phyloP scores from a whole-genome alignment of 2,329 filamentous ascomycete species.

The Macrophomina tecta region DNA sequence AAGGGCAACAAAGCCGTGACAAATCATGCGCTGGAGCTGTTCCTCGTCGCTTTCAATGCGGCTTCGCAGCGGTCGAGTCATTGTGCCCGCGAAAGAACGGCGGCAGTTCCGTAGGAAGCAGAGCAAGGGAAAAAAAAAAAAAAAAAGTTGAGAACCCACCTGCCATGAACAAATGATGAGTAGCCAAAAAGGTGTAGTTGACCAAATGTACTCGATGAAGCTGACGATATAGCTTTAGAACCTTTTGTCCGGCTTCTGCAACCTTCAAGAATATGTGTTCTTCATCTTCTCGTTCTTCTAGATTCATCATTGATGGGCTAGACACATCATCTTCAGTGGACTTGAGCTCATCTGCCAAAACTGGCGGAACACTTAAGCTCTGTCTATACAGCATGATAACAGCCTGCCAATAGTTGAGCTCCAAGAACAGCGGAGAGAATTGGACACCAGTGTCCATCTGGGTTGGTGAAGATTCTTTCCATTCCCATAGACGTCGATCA shows the following conservation, averaged over 20 bases:
- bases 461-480: constrained; percentile 83
- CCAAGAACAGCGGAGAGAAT: constrained; percentile 87
- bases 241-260: constrained; percentile 91
- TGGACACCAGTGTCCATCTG: constrained; percentile 81
- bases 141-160: constrained; percentile 57
- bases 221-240: constrained; percentile 87
- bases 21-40: background rate
- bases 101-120: background rate
- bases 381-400: constrained; percentile 96
- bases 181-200: constrained; percentile 94
- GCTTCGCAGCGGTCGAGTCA: background rate
- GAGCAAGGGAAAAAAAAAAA: constrained; percentile 11
- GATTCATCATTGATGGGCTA: constrained; percentile 65
- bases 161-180: constrained; percentile 96
- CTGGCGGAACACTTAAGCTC: constrained; percentile 82
- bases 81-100: background rate
- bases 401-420: constrained; percentile 97
- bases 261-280: constrained; percentile 93
- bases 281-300: constrained; percentile 78
- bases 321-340: constrained; percentile 63
- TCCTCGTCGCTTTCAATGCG: background rate
- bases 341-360: constrained; percentile 79
- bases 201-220: constrained; percentile 86
- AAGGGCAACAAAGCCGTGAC: background rate
- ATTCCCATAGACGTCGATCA: constrained; percentile 79